phyloP scores from a whole-genome alignment of 129 eudicot species.

The Helianthus annuus region DNA sequence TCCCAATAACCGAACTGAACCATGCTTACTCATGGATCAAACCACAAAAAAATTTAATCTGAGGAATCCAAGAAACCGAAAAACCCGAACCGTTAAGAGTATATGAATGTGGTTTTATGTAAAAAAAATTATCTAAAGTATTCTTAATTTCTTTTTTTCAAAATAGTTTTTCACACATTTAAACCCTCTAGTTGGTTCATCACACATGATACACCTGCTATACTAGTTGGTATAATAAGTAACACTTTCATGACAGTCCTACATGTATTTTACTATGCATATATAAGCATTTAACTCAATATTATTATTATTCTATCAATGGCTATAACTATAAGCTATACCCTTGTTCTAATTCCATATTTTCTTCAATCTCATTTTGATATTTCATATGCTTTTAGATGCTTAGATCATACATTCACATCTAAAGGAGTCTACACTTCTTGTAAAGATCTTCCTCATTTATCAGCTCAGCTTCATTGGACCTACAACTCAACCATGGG shows the following conservation, averaged over 20 bases:
- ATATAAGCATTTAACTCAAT: constrained; percentile 7
- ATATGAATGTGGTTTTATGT: not conserved
- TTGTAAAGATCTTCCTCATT: constrained; percentile 53
- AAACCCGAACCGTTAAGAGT: not conserved
- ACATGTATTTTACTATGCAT: constrained; percentile 16
- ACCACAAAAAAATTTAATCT: not conserved
- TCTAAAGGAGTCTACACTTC: constrained; percentile 33
- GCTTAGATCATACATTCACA: constrained; percentile 47
- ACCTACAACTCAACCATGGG: constrained; percentile 44
- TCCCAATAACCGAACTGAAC: not conserved
- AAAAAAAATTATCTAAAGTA: too few relatives aligned
- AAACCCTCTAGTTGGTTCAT: constrained; percentile 32
- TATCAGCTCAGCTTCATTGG: constrained; percentile 59
- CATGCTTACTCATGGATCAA: not conserved
- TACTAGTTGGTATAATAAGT: not conserved
- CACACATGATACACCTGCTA: constrained; percentile 29
- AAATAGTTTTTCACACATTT: not conserved
- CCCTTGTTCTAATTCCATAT: constrained; percentile 8
- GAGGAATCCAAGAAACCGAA: not conserved
- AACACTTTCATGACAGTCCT: constrained; percentile 34
- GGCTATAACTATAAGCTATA: constrained; percentile 34
- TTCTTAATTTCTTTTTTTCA: not conserved
- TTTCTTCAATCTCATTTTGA: constrained; percentile 36
- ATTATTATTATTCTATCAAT: constrained; percentile 17
- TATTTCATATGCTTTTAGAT: constrained; percentile 43